Base-by-base conservation (phyloP, 306 rosid genomes). In the Vicia faba region DNA sequence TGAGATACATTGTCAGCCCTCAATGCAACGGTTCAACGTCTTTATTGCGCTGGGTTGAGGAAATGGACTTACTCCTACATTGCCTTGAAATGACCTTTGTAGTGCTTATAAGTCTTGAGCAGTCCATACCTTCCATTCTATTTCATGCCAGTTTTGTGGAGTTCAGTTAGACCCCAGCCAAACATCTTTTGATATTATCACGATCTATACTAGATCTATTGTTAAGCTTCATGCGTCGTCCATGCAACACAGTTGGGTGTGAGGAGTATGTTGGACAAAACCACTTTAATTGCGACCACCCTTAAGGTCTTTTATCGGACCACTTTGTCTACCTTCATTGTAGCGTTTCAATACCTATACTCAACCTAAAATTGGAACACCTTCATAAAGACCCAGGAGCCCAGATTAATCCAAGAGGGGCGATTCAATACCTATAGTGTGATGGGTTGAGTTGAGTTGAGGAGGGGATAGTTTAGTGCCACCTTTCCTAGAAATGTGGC, bases 401-500 rank as follows among this genome's bases (percentile, higher is more conserved):
- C 23, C 23, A 2, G 23, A 20, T 20, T 20, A 20, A 20, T 20
- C 23, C 2, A 20, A 20, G 23, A 20, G 23, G 23, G 23, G 23
- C 23, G 23, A 20, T 20, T 20, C 23, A 20, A 20, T 20, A 20
- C 23, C 23, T 46, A 0, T 15, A 18, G 26, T 19, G 12, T 50
- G 14, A 19, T 19, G 57, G 56, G 57, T 50, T 50, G 14, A 19
- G 13, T 50, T 8, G n/a, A 19, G 54, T 33, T 33, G 38, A 33
- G 57, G 38, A 33, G 57, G 56, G 53, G n/a, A 28, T 50, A 50
- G 57, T 20, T 5, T 50, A 19, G 57, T 19, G 57, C 7, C 57
- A 50, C 57, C 0, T 50, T 26, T 50, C 13, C 51, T 45, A 45
- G 29, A 48, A 48, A 48, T 50, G 31, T 50, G 57, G 31, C 31